phyloP scores from a whole-genome alignment of 305 asterid genomes.

The Nicotiana rustica region DNA sequence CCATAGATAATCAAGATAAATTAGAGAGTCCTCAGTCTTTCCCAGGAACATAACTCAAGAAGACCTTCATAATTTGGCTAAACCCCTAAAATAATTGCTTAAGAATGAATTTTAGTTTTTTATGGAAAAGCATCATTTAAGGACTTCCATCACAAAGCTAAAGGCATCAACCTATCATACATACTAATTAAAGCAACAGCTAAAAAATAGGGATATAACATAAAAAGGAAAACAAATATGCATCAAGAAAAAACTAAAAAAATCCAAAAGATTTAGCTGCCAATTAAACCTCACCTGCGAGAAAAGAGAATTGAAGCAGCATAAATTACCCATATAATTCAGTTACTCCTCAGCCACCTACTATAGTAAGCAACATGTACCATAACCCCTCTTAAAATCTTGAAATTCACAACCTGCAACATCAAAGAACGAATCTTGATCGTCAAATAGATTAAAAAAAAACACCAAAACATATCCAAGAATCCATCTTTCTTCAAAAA shows the following conservation, averaged over 20 bases:
- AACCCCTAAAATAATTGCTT: neutral
- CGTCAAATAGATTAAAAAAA: constrained; percentile 37
- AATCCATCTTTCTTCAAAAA: constrained; percentile 42
- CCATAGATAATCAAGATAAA: neutral
- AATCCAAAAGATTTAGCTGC: constrained; percentile 19
- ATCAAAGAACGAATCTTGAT: constrained; percentile 42
- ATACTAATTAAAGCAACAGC: constrained; percentile 10
- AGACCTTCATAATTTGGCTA: constrained; percentile 38
- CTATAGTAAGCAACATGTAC: constrained; percentile 65
- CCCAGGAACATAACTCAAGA: constrained; percentile 34
- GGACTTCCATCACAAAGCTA: constrained; percentile 17
- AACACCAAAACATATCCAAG: constrained; percentile 40
- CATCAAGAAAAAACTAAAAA: constrained; percentile 15
- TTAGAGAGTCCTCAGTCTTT: neutral
- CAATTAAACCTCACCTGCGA: constrained; percentile 56
- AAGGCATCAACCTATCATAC: constrained; percentile 4
- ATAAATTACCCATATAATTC: constrained; percentile 65
- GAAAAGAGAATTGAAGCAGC: constrained; percentile 65
- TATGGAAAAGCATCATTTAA: neutral
- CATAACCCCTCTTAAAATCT: constrained; percentile 41
- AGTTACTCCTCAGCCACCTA: constrained; percentile 48
- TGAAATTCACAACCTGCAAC: constrained; percentile 56
- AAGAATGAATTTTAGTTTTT: neutral
- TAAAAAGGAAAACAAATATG: neutral
- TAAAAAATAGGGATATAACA: neutral